phyloP scores from a whole-genome alignment of 306 rosid species.

The Vachellia pachyceras region DNA sequence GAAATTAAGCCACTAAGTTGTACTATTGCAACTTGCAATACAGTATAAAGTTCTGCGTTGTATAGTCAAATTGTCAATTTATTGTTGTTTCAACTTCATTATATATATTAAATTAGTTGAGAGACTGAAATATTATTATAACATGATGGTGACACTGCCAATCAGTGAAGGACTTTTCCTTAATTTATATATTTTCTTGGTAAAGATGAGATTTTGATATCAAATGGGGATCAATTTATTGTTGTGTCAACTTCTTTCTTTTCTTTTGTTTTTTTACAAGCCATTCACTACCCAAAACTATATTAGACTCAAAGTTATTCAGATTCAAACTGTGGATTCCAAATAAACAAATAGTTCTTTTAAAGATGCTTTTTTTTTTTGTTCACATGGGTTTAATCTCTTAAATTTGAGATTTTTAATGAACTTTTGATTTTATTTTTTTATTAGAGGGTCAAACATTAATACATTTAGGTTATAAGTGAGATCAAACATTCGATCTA shows the following conservation, averaged over 20 bases:
- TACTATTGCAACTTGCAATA: conserved; percentile 26
- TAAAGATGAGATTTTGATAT: background rate
- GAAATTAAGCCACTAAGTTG: conserved; percentile 14
- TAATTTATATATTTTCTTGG: background rate
- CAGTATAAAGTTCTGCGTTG: background rate
- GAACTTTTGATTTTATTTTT: too few species aligned
- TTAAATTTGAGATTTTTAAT: too few species aligned
- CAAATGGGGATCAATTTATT: background rate
- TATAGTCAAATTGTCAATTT: conserved; percentile 36
- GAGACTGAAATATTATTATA: background rate
- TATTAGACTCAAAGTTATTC: too few species aligned
- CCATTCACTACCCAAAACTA: too few species aligned
- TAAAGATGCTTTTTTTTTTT: too few species aligned
- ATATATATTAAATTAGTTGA: background rate
- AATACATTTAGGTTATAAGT: too few species aligned
- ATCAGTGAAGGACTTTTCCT: conserved; percentile 2
- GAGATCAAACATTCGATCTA: too few species aligned
- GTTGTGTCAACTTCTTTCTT: background rate
- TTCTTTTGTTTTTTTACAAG: too few species aligned
- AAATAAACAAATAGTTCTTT: too few species aligned
- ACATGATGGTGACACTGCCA: background rate
- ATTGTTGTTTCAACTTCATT: conserved; percentile 21
- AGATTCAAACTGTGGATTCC: too few species aligned
- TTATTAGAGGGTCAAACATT: too few species aligned
- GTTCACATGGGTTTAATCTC: too few species aligned